These are phyloP conservation scores for Colletotrichum cereale DNA, from an alignment of 2,329 filamentous ascomycete genomes.

Conservation along the genomic window DNA sequence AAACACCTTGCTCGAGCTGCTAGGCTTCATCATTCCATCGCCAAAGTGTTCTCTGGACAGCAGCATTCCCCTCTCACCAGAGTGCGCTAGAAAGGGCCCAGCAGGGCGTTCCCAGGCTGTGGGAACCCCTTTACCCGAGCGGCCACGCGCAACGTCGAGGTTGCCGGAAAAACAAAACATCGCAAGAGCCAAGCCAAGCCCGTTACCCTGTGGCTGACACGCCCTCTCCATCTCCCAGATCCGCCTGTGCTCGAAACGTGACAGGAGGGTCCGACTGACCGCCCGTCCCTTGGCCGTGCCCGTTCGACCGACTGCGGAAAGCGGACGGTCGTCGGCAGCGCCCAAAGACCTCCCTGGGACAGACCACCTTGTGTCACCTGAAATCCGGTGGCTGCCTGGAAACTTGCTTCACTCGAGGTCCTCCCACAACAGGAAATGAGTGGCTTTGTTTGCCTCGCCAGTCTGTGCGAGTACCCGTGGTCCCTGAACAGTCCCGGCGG, in stretches of 20 bases:
- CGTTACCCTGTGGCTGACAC: not conserved
- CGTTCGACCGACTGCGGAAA: not conserved
- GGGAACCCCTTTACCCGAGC: not conserved
- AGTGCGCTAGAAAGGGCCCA: not conserved
- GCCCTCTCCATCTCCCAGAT: not conserved
- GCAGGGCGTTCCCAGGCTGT: not conserved
- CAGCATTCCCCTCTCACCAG: not conserved
- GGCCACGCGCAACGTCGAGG: not conserved
- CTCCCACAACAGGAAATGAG: constrained; percentile 23
- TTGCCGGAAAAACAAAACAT: not conserved
- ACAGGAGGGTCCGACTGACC: not conserved
- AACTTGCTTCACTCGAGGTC: constrained; percentile 1
- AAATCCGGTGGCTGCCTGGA: constrained; percentile 4
- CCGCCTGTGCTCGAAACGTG: constrained; percentile 8
- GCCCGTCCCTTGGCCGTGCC: not conserved
- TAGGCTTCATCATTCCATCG: not conserved
- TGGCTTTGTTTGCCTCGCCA: constrained; percentile 20
- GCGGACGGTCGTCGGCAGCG: not conserved
- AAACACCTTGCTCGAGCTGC: not conserved
- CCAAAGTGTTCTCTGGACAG: not conserved
- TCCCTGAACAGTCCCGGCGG: not conserved
- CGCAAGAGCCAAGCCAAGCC: not conserved
- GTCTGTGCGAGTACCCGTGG: constrained; percentile 15
- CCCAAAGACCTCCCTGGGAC: not conserved
- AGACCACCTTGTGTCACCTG: not conserved